Conservation (phyloP, 2,329 filamentous ascomycete species). For the Corniculantispora saksenae region DNA sequence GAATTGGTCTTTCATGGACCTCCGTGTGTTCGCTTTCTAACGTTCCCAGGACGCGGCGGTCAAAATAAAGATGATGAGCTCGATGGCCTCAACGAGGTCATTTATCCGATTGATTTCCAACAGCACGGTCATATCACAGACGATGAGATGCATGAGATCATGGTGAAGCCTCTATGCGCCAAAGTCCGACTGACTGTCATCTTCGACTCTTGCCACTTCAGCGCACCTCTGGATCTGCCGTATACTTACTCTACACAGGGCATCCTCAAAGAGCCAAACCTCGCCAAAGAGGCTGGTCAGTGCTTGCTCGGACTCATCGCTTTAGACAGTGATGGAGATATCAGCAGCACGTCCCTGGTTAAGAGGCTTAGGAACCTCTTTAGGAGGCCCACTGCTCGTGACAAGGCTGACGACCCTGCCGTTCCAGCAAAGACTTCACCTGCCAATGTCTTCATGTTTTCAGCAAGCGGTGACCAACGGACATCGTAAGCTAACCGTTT, state of each 20-base stretch:
- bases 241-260: conserved; percentile 82
- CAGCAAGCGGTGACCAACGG: conserved; percentile 92
- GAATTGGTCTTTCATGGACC: not conserved
- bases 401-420: conserved; percentile 74
- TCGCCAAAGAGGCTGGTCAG: conserved; percentile 76
- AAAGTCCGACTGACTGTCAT: conserved; percentile 85
- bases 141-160: conserved; percentile 75
- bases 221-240: conserved; percentile 73
- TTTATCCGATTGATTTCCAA: conserved; percentile 75
- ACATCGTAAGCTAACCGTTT: conserved; percentile 79
- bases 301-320: conserved; percentile 72
- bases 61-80: conserved; percentile 78
- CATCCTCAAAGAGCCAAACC: conserved; percentile 77
- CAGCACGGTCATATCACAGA: conserved; percentile 73
- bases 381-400: conserved; percentile 84
- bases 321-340: conserved; percentile 82
- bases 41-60: conserved; percentile 65
- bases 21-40: not conserved
- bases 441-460: conserved; percentile 98
- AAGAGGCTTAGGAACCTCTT: too few species aligned
- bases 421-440: conserved; percentile 83
- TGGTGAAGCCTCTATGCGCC: conserved; percentile 74
- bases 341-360: conserved; percentile 74
- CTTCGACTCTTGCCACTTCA: conserved; percentile 80
- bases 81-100: conserved; percentile 76